Percentiles rank a stretch among this genome's conserved stretches.
phyloP scores from a whole-genome alignment of 2,329 filamentous ascomycete genomes.

The Exophiala phaeomuriformis region DNA sequence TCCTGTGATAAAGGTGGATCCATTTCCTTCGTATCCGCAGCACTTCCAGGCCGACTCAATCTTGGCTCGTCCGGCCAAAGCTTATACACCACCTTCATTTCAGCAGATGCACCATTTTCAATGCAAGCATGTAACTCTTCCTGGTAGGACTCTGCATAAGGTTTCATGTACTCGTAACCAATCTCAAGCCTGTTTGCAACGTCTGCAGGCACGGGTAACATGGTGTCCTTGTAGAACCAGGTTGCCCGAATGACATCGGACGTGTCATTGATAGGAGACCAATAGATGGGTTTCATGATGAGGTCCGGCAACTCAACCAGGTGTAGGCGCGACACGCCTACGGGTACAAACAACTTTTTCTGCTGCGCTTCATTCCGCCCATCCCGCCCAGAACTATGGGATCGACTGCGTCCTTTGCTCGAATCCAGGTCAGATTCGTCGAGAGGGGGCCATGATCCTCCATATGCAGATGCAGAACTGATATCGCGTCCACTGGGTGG shows the following conservation, averaged over 20 bases:
- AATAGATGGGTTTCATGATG: conserved; percentile 95
- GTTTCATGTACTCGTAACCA: conserved; percentile 78
- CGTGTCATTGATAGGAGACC: conserved; percentile 87
- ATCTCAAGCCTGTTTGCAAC: conserved; percentile 88
- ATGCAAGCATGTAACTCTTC: conserved; percentile 87
- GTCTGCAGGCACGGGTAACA: conserved; percentile 76
- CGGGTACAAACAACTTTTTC: conserved; percentile 57
- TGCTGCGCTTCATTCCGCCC: conserved; percentile 26
- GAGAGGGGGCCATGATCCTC: conserved; percentile 3
- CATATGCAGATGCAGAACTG: conserved; percentile 10
- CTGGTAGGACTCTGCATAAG: conserved; percentile 86
- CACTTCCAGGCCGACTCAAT: conserved; percentile 33
- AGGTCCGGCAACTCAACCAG: conserved; percentile 74
- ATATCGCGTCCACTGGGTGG: conserved; percentile 30
- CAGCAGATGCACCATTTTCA: conserved; percentile 79
- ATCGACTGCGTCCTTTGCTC: conserved; percentile 15
- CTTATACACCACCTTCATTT: conserved; percentile 79
- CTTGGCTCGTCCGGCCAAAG: conserved; percentile 59
- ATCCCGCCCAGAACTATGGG: conserved; percentile 6
- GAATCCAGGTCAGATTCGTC: conserved; percentile 12
- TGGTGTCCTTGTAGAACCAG: conserved; percentile 96
- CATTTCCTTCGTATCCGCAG: conserved; percentile 33
- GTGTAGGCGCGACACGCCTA: conserved; percentile 84
- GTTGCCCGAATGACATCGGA: conserved; percentile 76
- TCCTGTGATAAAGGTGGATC: conserved; percentile 25